A percentile compares a stretch with the other conserved stretches of the same genome.
phyloP scores from a whole-genome alignment of 73 alveolate species.

The Paramecium caudatum region DNA sequence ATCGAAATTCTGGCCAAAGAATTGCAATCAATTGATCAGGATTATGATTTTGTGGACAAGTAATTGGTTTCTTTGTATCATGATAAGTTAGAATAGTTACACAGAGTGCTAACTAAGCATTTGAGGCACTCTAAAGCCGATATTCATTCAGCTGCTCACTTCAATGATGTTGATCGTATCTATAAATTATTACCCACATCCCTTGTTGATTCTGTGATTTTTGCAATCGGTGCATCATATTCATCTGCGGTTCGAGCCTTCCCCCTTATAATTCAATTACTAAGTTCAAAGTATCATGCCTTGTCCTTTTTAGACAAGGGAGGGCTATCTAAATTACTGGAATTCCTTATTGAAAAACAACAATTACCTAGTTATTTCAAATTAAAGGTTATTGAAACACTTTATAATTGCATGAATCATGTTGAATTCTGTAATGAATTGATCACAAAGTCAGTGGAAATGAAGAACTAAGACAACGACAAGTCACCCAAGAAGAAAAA shows the following conservation, averaged over 20 bases:
- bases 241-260: constrained; percentile 63
- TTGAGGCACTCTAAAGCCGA: constrained; percentile 56
- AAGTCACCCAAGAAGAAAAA: constrained; percentile 13
- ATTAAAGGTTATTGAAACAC: constrained; percentile 56
- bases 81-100: constrained; percentile 55
- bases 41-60: constrained; percentile 64
- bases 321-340: constrained; percentile 5
- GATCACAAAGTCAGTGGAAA: not conserved
- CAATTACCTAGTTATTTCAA: constrained; percentile 31
- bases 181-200: constrained; percentile 51
- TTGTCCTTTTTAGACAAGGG: constrained; percentile 46
- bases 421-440: constrained; percentile 61
- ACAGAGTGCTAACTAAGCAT: constrained; percentile 44
- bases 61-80: constrained; percentile 54
- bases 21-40: constrained; percentile 32
- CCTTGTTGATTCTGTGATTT: constrained; percentile 55
- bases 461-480: not conserved
- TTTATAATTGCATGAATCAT: constrained; percentile 50
- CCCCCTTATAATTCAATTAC: constrained; percentile 16
- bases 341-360: not conserved
- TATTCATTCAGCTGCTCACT: constrained; percentile 65
- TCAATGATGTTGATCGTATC: constrained; percentile 59
- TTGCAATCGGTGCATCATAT: constrained; percentile 54
- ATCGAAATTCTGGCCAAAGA: constrained; percentile 52
- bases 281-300: constrained; percentile 65